These are phyloP conservation scores for Pythium phragmitis DNA, from an alignment of 352 stramenopile genomes.

Conservation along the genomic window DNA sequence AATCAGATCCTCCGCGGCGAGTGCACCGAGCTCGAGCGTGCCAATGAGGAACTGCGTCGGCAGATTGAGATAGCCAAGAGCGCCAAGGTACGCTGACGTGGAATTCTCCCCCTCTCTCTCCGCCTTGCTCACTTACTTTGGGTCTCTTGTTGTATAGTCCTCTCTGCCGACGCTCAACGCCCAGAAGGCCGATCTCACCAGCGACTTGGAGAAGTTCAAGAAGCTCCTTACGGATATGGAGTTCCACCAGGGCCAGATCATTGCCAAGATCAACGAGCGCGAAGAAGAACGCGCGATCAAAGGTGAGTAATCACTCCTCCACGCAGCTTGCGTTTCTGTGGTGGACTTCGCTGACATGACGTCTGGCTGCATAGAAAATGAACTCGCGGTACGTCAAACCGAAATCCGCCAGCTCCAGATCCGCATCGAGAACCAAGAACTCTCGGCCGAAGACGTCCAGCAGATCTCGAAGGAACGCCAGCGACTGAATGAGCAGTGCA, in stretches of 20 bases:
- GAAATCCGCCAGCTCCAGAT: conserved; percentile 57
- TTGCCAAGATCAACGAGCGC: conserved; percentile 89
- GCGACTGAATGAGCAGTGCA: conserved; percentile 72
- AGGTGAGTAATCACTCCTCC: conserved; percentile 37
- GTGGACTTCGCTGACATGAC: too few relatives aligned
- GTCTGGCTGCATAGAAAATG: conserved; percentile 36
- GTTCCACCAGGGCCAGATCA: conserved; percentile 66
- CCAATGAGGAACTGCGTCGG: conserved; percentile 60
- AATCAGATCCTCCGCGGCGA: conserved; percentile 60
- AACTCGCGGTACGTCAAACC: conserved; percentile 48
- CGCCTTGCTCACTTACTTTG: neutral
- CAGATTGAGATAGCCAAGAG: conserved; percentile 67
- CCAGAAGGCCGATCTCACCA: conserved; percentile 85
- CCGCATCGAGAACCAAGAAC: conserved; percentile 78
- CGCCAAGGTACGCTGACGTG: conserved; percentile 42
- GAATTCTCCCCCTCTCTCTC: neutral
- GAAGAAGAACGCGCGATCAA: conserved; percentile 70
- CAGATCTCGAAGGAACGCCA: conserved; percentile 66
- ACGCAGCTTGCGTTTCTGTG: too few relatives aligned
- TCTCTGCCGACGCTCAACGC: conserved; percentile 78
- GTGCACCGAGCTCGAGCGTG: conserved; percentile 43
- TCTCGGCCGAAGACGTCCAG: conserved; percentile 75
- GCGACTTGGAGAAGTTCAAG: conserved; percentile 92
- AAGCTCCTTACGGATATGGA: conserved; percentile 85
- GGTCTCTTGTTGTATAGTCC: conserved; percentile 11